These are phyloP conservation scores for Dendrobium chrysotoxum DNA, from an alignment of 106 monocot genomes.

Conservation along the genomic window DNA sequence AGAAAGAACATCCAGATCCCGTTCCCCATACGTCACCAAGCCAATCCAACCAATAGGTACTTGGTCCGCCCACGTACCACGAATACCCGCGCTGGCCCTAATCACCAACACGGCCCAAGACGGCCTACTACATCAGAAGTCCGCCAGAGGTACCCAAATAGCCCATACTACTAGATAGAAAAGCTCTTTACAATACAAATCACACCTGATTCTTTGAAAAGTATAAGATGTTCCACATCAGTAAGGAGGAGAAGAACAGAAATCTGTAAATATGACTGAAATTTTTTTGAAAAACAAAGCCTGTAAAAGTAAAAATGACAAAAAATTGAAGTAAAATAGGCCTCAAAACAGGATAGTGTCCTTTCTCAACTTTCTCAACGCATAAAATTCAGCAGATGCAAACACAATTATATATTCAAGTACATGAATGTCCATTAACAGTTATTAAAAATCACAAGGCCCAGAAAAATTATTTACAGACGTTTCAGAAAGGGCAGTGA, in stretches of 20 bases:
- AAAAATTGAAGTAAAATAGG: not conserved
- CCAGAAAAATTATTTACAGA: conserved; percentile 1
- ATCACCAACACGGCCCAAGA: too few species aligned
- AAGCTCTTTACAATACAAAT: not conserved
- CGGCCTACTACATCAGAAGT: too few species aligned
- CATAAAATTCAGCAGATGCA: not conserved
- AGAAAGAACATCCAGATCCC: too few species aligned
- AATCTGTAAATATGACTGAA: not conserved
- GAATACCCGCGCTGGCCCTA: too few species aligned
- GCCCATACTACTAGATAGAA: not conserved
- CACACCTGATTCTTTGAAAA: not conserved
- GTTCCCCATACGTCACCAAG: too few species aligned
- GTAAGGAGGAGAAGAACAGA: not conserved
- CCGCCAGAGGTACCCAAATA: too few species aligned
- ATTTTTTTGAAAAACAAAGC: not conserved
- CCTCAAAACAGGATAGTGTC: not conserved
- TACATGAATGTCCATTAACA: not conserved
- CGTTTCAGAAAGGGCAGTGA: not conserved
- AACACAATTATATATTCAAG: not conserved
- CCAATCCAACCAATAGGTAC: too few species aligned
- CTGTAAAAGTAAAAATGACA: not conserved
- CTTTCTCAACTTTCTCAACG: not conserved
- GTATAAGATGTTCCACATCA: not conserved
- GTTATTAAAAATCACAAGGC: not conserved
- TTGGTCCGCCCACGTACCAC: too few species aligned